Base-by-base conservation (phyloP, 73 alveolate species). In the Tetrahymena malaccensis region DNA sequence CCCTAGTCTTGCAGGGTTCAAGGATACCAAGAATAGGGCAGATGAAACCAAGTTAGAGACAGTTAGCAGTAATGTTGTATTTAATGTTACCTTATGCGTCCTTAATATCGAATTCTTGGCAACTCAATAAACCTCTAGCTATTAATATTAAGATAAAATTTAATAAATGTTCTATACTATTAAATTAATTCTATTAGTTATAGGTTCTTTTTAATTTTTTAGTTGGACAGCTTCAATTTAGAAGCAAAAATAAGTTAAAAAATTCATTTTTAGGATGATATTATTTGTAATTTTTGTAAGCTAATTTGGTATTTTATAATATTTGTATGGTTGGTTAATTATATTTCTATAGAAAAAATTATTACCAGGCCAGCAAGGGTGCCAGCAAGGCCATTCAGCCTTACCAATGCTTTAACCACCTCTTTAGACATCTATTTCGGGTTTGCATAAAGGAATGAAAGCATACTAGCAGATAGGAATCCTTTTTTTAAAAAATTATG, bases 301-400 rank as follows among this genome's bases (percentile, higher is more conserved):
- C 13, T 22, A 6, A 31, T 70, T 70, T n/a, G 31, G 17, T 25
- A 31, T 70, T n/a, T 70, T 70, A n/a, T 70, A 1, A 31, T n/a
- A 40, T n/a, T 31, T 25, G 37, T 70, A n/a, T 27, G 4, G 2
- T 31, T 27, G 1, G 4, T 70, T 31, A 25, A 25, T 19, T 1
- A 27, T 70, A 22, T n/a, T n/a, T n/a, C n/a, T n/a, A n/a, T 19
- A 70, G 2, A n/a, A 8, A 8, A n/a, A 31, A 25, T 22, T 25
- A 70, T 70, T 70, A 70, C 89, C 89, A 70, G 89, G 89, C 89
- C 89, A 70, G 89, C 89, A 70, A 31, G 89, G 89, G 12, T 70
- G 89, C 89, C 89, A 70, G 89, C 89, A 70, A 70, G 89, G 89
- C 89, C 89, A 70, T 70, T 70, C 89, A 70, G 89, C 89, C 89